Base-by-base conservation (phyloP, 129 eudicot species). In the Lonicera japonica region DNA sequence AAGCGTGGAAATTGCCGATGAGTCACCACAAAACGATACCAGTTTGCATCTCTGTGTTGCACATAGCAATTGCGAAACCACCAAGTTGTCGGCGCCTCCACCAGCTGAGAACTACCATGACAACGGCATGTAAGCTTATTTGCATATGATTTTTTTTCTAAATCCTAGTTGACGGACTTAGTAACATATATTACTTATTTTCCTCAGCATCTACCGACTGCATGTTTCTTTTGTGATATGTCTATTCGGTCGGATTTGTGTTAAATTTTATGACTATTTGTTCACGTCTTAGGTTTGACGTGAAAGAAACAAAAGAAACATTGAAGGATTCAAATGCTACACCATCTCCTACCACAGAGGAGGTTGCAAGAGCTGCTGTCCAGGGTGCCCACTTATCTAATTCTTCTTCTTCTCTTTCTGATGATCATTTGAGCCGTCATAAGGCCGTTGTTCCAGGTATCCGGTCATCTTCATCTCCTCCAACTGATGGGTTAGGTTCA, bases 391-490 rank as follows among this genome's bases (percentile, higher is more conserved):
- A 59, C 25, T n/a, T 69, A 45, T 72, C 60, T 45, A 74, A 38
- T 63, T 75, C 85, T n/a, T 61, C 85, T n/a, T 61, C 65, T 56
- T 77, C 77, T 66, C 50, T 60, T 14, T 64, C 69, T 38, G 77
- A 79, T 69, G 87, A 78, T 61, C 62, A 52, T 16, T 48, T 39
- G 52, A 70, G 80, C 38, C 50, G 6, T 29, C 77, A 77, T 61
- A 75, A 70, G 71, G 58, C 66, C 63, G 82, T 60, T 72, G 82
- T 60, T 72, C 66, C 82, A 61, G 75, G 66, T 75, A 79, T 80
- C 63, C 73, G 51, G 76, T 74, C 81, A 67, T 76, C 96, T 61
- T 75, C 80, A n/a, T 76, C 83, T 45, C 76, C 83, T 45, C 76
- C 55, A 54, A 70, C 77, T 53, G 81, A 86, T 59, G 83, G 59